These are phyloP conservation scores for Cardamine occulta DNA, from an alignment of 345 rosid species.

Conservation along the genomic window DNA sequence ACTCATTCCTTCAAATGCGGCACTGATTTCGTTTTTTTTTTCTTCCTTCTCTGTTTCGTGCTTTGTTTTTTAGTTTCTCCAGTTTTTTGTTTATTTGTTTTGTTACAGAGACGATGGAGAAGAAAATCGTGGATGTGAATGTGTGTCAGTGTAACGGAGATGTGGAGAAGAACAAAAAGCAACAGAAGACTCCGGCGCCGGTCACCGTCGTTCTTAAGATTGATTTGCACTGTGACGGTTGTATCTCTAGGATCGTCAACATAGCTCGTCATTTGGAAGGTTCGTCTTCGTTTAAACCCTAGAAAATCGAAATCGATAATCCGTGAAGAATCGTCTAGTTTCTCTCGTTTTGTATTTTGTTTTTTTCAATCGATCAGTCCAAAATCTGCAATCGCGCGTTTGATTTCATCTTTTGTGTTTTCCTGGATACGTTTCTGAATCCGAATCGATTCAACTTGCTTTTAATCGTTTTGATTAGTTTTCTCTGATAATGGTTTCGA, in stretches of 20 bases:
- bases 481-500: neutral
- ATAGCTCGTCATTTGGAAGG: conserved; percentile 35
- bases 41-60: neutral
- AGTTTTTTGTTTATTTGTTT: neutral
- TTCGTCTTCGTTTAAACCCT: neutral
- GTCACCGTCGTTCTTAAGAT: conserved; percentile 34
- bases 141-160: conserved; percentile 21
- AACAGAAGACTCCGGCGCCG: neutral
- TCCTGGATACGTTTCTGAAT: neutral
- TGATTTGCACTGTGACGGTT: conserved; percentile 38
- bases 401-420: neutral
- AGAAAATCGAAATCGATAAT: neutral
- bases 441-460: conserved; percentile 1
- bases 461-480: neutral
- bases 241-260: conserved; percentile 22
- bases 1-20: neutral
- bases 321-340: neutral
- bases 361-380: neutral
- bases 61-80: neutral
- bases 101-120: conserved; percentile 19
- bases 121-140: neutral
- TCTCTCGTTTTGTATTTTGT: neutral
- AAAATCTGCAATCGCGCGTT: conserved; percentile 5
- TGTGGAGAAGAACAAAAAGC: conserved; percentile 10
- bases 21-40: neutral